Evolutionary conservation across 768 basidiomycete species (phyloP).

Genomic region (Aureoboletus auriporus): DNA sequence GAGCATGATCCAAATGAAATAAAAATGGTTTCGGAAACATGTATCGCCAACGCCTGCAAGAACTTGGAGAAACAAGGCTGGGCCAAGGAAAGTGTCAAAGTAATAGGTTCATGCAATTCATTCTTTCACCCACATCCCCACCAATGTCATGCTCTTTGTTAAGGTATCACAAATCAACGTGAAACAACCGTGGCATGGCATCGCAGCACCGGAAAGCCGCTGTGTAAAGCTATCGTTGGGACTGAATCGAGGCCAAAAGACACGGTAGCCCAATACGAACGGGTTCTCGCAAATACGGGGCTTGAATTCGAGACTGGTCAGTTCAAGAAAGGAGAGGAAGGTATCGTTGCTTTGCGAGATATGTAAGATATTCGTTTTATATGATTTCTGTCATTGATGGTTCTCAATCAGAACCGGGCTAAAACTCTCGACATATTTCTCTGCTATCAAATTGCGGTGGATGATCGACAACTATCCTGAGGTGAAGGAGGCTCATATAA

Average conservation of each 20-base stretch:
- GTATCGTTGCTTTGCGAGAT: slow-evolving; percentile 56
- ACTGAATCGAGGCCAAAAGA: slow-evolving; percentile 90
- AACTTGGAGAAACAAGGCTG: slow-evolving; percentile 74
- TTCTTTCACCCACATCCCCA: not conserved
- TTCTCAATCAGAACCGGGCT: slow-evolving; percentile 68
- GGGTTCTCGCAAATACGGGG: slow-evolving; percentile 66
- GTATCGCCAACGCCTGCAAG: slow-evolving; percentile 69
- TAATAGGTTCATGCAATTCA: slow-evolving; percentile 66
- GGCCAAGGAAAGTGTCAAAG: slow-evolving; percentile 78
- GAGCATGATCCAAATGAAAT: slow-evolving; percentile 90
- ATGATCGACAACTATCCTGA: slow-evolving; percentile 85
- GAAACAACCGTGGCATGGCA: slow-evolving; percentile 98
- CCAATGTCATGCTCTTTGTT: not conserved
- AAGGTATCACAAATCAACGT: slow-evolving; percentile 41
- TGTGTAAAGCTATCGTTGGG: slow-evolving; percentile 94
- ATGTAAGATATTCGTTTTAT: slow-evolving; percentile 47
- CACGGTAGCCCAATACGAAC: slow-evolving; percentile 75
- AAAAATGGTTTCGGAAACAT: slow-evolving; percentile 64
- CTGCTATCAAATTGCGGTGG: slow-evolving; percentile 94
- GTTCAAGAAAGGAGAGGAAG: slow-evolving; percentile 69
- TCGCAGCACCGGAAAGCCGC: slow-evolving; percentile 79
- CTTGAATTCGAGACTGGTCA: slow-evolving; percentile 65
- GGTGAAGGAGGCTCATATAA: slow-evolving; percentile 73
- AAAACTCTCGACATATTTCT: slow-evolving; percentile 97
- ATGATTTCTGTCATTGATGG: not conserved